phyloP scores from a whole-genome alignment of 2,329 filamentous ascomycete genomes.

The Emmonsia crescens region DNA sequence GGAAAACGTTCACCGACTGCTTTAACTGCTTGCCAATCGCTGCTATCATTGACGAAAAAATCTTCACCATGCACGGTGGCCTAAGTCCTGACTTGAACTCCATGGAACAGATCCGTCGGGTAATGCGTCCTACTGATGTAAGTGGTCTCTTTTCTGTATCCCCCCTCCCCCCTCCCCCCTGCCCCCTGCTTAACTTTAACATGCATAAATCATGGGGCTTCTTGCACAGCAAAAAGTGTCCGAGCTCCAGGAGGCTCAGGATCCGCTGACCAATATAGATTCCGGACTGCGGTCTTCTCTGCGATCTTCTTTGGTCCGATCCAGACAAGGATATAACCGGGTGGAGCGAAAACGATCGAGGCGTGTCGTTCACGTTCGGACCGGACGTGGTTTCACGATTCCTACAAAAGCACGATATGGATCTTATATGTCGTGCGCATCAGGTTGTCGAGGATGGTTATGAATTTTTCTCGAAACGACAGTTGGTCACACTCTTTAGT shows the following conservation, averaged over 20 bases:
- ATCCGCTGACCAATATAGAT: slow-evolving; percentile 54
- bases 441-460: slow-evolving; percentile 98
- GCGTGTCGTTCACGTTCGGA: slow-evolving; percentile 97
- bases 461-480: slow-evolving; percentile 98
- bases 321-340: slow-evolving; percentile 98
- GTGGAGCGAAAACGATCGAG: slow-evolving; percentile 98
- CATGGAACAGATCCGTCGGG: slow-evolving; percentile 98
- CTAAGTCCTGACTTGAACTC: slow-evolving; percentile 95
- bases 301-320: slow-evolving; percentile 96
- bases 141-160: slow-evolving; percentile 33
- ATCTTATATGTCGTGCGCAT: slow-evolving; percentile 95
- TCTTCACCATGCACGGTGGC: slow-evolving; percentile 99
- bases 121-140: slow-evolving; percentile 98
- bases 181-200: not conserved
- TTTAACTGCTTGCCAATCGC: slow-evolving; percentile 99
- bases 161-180: slow-evolving; percentile 9
- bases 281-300: slow-evolving; percentile 92
- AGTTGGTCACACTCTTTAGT: slow-evolving; percentile 93
- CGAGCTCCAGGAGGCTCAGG: slow-evolving; percentile 22
- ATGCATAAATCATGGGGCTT: slow-evolving; percentile 5
- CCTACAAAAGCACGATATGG: slow-evolving; percentile 99
- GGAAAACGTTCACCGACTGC: slow-evolving; percentile 99
- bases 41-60: slow-evolving; percentile 99
- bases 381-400: slow-evolving; percentile 95
- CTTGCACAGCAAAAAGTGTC: slow-evolving; percentile 6